A percentile compares a stretch with the other conserved stretches of the same genome.
Conservation (phyloP, 2,329 filamentous ascomycete species). For the Neoarthrinium moseri region DNA sequence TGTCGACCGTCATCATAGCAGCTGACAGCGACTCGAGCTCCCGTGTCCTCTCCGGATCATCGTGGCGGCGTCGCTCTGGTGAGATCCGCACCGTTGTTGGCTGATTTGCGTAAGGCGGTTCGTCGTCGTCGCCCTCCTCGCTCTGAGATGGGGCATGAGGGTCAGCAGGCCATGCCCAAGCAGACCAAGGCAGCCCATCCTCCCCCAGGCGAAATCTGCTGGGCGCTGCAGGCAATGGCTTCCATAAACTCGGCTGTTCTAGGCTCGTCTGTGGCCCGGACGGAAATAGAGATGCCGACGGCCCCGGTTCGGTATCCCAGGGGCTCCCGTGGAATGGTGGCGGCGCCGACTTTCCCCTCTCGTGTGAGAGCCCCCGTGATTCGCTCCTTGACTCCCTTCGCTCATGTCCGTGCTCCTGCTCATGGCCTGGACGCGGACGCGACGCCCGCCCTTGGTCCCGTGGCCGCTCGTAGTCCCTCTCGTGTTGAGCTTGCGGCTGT, state of each 20-base stretch:
- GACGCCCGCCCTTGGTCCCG: background rate
- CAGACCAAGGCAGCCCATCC: constrained; percentile 46
- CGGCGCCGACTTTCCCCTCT: constrained; percentile 48
- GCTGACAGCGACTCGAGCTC: constrained; percentile 50
- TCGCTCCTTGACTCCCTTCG: constrained; percentile 19
- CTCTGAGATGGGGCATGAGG: constrained; percentile 23
- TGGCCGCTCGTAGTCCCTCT: constrained; percentile 4
- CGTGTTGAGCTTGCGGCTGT: constrained; percentile 7
- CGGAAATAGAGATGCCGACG: constrained; percentile 25
- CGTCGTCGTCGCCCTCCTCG: constrained; percentile 19
- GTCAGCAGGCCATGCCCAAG: constrained; percentile 32
- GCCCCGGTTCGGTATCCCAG: constrained; percentile 39
- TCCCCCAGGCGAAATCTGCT: constrained; percentile 43
- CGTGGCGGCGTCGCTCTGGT: constrained; percentile 17
- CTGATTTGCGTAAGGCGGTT: constrained; percentile 18
- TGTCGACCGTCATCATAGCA: constrained; percentile 57
- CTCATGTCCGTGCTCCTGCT: background rate
- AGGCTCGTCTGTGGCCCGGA: constrained; percentile 16
- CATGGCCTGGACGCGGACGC: background rate
- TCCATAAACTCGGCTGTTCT: constrained; percentile 32
- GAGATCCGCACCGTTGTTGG: constrained; percentile 22
- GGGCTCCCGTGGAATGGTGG: constrained; percentile 46
- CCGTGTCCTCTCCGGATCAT: constrained; percentile 33
- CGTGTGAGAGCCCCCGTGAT: constrained; percentile 31
- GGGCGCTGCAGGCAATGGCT: constrained; percentile 40